Evolutionary conservation across 1,284 basidiomycete genomes (phyloP), one percentile per base, ranked within the genome.

Genomic region (Fomitiporia mediterranea): DNA sequence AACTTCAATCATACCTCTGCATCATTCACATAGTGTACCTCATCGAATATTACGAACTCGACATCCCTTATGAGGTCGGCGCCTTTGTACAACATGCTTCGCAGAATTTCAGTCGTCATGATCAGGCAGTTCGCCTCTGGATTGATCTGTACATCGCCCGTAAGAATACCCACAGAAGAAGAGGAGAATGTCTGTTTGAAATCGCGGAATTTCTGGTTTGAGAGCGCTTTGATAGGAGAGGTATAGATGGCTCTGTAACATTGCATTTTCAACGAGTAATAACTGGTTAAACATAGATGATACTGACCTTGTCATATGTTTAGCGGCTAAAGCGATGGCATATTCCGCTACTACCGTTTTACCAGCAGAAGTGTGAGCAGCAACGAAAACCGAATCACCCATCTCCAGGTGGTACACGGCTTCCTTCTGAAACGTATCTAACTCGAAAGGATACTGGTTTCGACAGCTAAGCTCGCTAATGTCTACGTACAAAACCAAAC

Each of bases 261-360:
- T 59, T 13, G 27, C 32, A 38, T 59, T 34, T 38, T 34, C 46
- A 49, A 23, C 54, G 37, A 47, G 48, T 19, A 39, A 53, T 25
- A 47, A 62, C 55, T 54, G 56, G 56, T 32, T 25, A 42, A 61
- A 21, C 48, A 25, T 21, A 48, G 43, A 17, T 34, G 8, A 54
- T 34, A 13, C 55, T 76, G 63, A 94, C 93, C 91, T 83, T 19
- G 97, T 99, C 95, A 99, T 98, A 72, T 99, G 97, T 68, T 96
- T 96, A 58, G 88, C 88, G 2, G 97, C 95, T 1, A 99, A 78
- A 2, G 95, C 91, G 62, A 99, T 98, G 3, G 97, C 97, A 70
- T 99, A 99, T 69, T 99, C 97, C 1, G 97, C 96, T 1, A 99
- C 97, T 4, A 99, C 97, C 0, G 97, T 99, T 73, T 99, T 99